Evolutionary conservation across 306 rosid genomes (phyloP).

Genomic region (Cucurbita maxima): DNA sequence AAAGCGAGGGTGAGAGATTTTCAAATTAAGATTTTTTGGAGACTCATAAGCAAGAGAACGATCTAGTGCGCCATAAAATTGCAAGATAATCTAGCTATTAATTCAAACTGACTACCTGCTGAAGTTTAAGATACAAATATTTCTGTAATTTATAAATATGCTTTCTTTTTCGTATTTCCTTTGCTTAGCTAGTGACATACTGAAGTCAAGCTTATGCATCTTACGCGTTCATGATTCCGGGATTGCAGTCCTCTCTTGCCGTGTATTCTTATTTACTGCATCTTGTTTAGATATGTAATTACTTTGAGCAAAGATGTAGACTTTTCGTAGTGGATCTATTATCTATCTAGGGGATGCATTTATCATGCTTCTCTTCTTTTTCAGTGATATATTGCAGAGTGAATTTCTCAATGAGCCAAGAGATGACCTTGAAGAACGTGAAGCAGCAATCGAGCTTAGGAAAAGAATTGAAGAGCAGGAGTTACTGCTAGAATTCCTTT

Average conservation of each 20-base stretch:
- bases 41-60: too few species aligned
- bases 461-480: constrained; percentile 77
- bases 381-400: constrained; percentile 76
- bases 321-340: neutral
- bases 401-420: constrained; percentile 71
- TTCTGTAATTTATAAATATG: too few species aligned
- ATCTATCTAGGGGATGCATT: neutral
- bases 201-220: too few species aligned
- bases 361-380: constrained; percentile 6
- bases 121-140: too few species aligned
- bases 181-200: too few species aligned
- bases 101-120: too few species aligned
- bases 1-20: neutral
- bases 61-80: too few species aligned
- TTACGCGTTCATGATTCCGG: neutral
- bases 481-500: constrained; percentile 69
- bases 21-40: too few species aligned
- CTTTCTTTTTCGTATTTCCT: too few species aligned
- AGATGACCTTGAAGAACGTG: constrained; percentile 72
- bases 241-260: neutral
- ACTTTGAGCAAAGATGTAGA: neutral
- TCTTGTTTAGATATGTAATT: neutral
- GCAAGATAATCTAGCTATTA: too few species aligned
- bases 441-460: constrained; percentile 72
- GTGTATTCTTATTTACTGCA: neutral